A percentile compares a stretch with the other conserved stretches of the same genome.
These are phyloP conservation scores for Rhytidiadelphus loreus DNA, from an alignment of 225 moss, liverwort and hornwort genomes.

Conservation along the genomic window DNA sequence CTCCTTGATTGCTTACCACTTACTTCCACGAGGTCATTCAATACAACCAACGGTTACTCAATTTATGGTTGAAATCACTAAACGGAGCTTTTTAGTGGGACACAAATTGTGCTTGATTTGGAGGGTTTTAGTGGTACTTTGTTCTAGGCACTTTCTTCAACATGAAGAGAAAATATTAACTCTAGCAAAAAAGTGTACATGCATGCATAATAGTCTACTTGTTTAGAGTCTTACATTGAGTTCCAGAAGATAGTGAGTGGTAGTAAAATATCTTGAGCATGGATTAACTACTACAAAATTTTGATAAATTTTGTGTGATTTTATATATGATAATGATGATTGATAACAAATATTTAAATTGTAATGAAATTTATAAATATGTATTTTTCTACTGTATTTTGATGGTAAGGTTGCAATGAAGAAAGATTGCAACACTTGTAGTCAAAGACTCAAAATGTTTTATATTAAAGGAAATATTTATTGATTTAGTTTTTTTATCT, in stretches of 20 bases:
- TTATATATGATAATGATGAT: not conserved
- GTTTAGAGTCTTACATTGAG: not conserved
- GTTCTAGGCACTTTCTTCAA: not conserved
- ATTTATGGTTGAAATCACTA: too few species aligned
- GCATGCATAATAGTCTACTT: too few species aligned
- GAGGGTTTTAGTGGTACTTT: too few species aligned
- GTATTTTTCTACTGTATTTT: not conserved
- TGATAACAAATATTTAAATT: not conserved
- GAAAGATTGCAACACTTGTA: not conserved
- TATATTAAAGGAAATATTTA: not conserved
- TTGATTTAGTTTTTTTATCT: not conserved
- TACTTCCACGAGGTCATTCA: too few species aligned
- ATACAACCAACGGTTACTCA: too few species aligned
- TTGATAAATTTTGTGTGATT: not conserved
- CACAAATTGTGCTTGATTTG: too few species aligned
- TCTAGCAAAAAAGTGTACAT: not conserved
- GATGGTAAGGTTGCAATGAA: not conserved
- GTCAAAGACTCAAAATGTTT: not conserved
- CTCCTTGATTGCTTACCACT: too few species aligned
- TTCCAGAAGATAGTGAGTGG: too few species aligned
- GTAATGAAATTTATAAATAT: not conserved
- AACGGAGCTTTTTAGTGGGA: too few species aligned
- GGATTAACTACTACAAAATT: not conserved
- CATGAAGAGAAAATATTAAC: accelerated
- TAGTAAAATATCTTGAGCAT: too few species aligned